These are phyloP conservation scores for Kazachstania psychrophila DNA, from an alignment of 805 yeast species.

Conservation along the genomic window DNA sequence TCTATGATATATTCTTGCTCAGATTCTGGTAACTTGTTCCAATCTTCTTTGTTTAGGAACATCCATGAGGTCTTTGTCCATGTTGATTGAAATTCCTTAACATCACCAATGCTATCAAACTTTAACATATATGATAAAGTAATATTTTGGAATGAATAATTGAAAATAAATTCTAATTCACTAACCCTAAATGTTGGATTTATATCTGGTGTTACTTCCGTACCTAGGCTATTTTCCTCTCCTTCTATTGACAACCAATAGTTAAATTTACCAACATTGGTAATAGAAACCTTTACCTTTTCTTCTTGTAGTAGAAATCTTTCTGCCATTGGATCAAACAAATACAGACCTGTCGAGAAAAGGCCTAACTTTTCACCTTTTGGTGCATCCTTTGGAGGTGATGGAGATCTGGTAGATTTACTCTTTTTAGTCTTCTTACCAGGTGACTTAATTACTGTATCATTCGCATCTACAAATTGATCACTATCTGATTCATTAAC, in stretches of 20 bases:
- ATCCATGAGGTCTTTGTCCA: conserved; percentile 56
- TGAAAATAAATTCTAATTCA: conserved; percentile 50
- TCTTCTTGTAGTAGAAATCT: conserved; percentile 38
- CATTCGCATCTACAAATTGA: conserved; percentile 18
- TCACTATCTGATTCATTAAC: conserved; percentile 5
- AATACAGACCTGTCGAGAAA: conserved; percentile 36
- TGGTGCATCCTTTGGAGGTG: conserved; percentile 11
- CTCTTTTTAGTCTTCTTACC: conserved; percentile 1
- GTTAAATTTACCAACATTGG: conserved; percentile 41
- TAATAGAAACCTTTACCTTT: conserved; percentile 30
- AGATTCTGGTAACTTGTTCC: conserved; percentile 34
- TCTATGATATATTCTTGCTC: conserved; percentile 52
- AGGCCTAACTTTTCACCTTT: conserved; percentile 8
- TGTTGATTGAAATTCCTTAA: conserved; percentile 43
- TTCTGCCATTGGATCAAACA: conserved; percentile 46
- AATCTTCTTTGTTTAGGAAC: conserved; percentile 40
- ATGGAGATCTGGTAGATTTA: conserved; percentile 1
- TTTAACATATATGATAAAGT: conserved; percentile 56
- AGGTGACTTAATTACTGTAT: neutral
- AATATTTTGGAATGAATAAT: conserved; percentile 35
- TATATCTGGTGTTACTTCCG: conserved; percentile 39
- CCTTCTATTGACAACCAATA: conserved; percentile 43
- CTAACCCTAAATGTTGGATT: conserved; percentile 60
- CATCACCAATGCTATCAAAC: conserved; percentile 35
- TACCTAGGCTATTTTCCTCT: conserved; percentile 29